Percentiles rank a stretch among this genome's conserved stretches.
Conservation (phyloP, 305 asterid species). For the Fraxinus ornus region DNA sequence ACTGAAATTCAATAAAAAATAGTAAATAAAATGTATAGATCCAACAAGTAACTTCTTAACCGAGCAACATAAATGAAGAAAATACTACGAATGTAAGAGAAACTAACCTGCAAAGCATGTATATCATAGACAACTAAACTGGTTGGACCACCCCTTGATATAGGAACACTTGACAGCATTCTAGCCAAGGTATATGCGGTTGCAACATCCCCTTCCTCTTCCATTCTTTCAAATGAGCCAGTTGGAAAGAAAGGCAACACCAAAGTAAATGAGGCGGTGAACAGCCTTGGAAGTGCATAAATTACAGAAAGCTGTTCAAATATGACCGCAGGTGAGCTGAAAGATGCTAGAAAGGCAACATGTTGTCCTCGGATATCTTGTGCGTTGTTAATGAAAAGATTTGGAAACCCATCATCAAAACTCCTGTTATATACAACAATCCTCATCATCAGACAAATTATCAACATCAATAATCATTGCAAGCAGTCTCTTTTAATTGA, state of each 20-base stretch:
- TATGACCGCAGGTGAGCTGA: slow-evolving; percentile 91
- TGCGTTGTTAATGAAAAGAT: slow-evolving; percentile 89
- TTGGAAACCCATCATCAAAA: slow-evolving; percentile 94
- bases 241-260: slow-evolving; percentile 97
- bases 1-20: not conserved
- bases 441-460: slow-evolving; percentile 1
- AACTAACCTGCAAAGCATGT: slow-evolving; percentile 86
- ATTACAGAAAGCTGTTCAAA: slow-evolving; percentile 98
- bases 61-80: not conserved
- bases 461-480: not conserved
- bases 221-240: slow-evolving; percentile 92
- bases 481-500: not conserved
- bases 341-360: slow-evolving; percentile 89
- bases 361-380: slow-evolving; percentile 91
- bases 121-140: slow-evolving; percentile 92
- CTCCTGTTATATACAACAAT: slow-evolving; percentile 56
- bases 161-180: slow-evolving; percentile 86
- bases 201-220: slow-evolving; percentile 99
- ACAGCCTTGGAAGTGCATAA: slow-evolving; percentile 92
- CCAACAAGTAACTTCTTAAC: not conserved
- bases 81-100: slow-evolving; percentile 9
- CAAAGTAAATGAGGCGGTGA: slow-evolving; percentile 80
- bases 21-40: slow-evolving; percentile 1
- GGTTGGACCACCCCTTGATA: slow-evolving; percentile 97
- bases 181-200: slow-evolving; percentile 98